A percentile compares a stretch with the other conserved stretches of the same genome.
Evolutionary conservation across 768 basidiomycete species (phyloP).

Genomic region (Suillus bovinus): DNA sequence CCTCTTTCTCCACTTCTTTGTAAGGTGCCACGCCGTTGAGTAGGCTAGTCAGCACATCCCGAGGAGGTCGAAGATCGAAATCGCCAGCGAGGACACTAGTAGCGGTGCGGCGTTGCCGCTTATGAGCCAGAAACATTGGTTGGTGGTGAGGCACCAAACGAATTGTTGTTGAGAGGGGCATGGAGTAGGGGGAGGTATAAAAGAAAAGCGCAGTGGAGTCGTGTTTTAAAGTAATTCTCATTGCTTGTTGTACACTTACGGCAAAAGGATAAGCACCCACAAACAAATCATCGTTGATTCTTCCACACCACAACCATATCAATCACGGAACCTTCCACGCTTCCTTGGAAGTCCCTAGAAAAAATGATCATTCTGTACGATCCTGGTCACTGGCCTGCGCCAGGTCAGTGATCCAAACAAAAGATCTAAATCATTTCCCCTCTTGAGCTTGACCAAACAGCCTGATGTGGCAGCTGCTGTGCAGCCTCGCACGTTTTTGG

Average conservation of each 20-base stretch:
- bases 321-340: conserved; percentile 14
- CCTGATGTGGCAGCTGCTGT: background rate
- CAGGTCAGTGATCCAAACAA: background rate
- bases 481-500: conserved; percentile 8
- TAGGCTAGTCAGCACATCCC: conserved; percentile 79
- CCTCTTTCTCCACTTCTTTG: conserved; percentile 60
- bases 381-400: conserved; percentile 1
- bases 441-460: conserved; percentile 10
- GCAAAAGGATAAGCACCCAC: conserved; percentile 37
- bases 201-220: conserved; percentile 31
- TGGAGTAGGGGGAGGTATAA: conserved; percentile 16
- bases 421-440: background rate
- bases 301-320: conserved; percentile 20
- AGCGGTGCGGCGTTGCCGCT: conserved; percentile 58
- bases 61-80: conserved; percentile 64
- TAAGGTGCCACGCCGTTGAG: conserved; percentile 75
- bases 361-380: conserved; percentile 5
- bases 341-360: conserved; percentile 12
- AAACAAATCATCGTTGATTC: conserved; percentile 35
- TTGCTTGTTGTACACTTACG: conserved; percentile 37
- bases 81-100: conserved; percentile 75
- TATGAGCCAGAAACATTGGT: conserved; percentile 24
- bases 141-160: conserved; percentile 20
- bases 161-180: conserved; percentile 21
- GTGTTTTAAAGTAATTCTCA: conserved; percentile 35